Evolutionary conservation across 148 eudicot genomes (phyloP).

Genomic region (Vaccinium corymbosum): DNA sequence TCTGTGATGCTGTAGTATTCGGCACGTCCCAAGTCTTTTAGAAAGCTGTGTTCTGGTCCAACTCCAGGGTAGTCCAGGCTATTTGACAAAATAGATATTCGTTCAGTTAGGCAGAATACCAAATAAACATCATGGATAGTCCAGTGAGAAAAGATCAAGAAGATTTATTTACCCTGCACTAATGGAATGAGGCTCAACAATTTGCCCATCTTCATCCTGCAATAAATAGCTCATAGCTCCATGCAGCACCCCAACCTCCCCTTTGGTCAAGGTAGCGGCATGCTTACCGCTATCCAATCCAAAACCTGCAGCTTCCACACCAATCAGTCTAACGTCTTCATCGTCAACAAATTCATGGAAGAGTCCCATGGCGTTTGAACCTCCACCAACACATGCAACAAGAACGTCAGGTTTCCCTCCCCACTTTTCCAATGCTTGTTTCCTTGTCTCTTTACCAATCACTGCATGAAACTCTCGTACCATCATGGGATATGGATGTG

Average conservation of each 20-base stretch:
- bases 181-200: conserved; percentile 92
- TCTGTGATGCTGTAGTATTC: conserved; percentile 89
- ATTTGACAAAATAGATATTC: neutral
- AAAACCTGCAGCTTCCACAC: conserved; percentile 88
- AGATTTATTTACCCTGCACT: conserved; percentile 85
- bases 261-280: conserved; percentile 83
- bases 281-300: conserved; percentile 82
- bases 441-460: conserved; percentile 91
- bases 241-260: conserved; percentile 94
- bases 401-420: conserved; percentile 96
- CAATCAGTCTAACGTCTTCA: conserved; percentile 69
- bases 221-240: conserved; percentile 98
- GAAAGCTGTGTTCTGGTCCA: conserved; percentile 96
- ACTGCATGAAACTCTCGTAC: conserved; percentile 91
- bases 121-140: neutral
- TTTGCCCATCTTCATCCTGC: conserved; percentile 98
- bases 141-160: neutral
- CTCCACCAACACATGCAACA: conserved; percentile 94
- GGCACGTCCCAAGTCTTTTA: conserved; percentile 90
- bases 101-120: neutral
- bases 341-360: conserved; percentile 91
- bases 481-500: conserved; percentile 93
- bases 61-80: conserved; percentile 98
- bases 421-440: conserved; percentile 91
- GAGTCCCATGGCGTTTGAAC: conserved; percentile 92